These are phyloP conservation scores for Tricharina praecox DNA, from an alignment of 495 filamentous ascomycete species.

Conservation along the genomic window DNA sequence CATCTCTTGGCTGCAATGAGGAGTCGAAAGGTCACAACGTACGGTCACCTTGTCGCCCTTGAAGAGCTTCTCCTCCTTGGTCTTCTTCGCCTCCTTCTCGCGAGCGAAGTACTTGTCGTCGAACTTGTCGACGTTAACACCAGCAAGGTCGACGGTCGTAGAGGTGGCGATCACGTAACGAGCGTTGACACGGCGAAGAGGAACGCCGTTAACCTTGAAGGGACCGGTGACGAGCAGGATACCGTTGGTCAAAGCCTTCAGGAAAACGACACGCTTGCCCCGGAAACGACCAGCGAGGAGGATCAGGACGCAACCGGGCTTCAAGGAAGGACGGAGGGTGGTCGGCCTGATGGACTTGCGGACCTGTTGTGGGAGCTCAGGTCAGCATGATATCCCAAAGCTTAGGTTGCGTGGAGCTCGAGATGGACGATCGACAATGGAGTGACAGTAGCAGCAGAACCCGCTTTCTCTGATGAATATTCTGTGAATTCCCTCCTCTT, in stretches of 20 bases:
- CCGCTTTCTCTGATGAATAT: not conserved
- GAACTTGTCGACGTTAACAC: slow-evolving; percentile 63
- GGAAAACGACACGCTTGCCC: slow-evolving; percentile 97
- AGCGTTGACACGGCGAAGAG: slow-evolving; percentile 90
- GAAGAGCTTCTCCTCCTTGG: slow-evolving; percentile 93
- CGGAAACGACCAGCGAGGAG: slow-evolving; percentile 99
- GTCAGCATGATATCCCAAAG: not conserved
- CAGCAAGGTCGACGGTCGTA: slow-evolving; percentile 66
- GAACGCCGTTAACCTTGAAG: slow-evolving; percentile 99
- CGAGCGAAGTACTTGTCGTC: slow-evolving; percentile 88
- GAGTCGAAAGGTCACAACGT: slow-evolving; percentile 29
- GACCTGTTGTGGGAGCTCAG: slow-evolving; percentile 41
- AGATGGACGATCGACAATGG: not conserved
- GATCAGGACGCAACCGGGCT: slow-evolving; percentile 89
- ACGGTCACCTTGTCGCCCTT: slow-evolving; percentile 95
- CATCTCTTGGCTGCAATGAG: not conserved
- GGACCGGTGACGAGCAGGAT: slow-evolving; percentile 97
- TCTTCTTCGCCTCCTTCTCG: slow-evolving; percentile 83
- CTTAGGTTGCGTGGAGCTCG: not conserved
- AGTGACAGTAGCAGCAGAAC: not conserved
- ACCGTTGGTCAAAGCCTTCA: slow-evolving; percentile 90
- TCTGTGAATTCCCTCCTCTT: not conserved
- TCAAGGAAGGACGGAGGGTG: slow-evolving; percentile 67
- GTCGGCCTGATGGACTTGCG: slow-evolving; percentile 83
- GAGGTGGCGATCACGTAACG: slow-evolving; percentile 98